A percentile compares a stretch with the other conserved stretches of the same genome.
Evolutionary conservation across 148 eudicot genomes (phyloP).

Genomic region (Heliamphora exappendiculata): DNA sequence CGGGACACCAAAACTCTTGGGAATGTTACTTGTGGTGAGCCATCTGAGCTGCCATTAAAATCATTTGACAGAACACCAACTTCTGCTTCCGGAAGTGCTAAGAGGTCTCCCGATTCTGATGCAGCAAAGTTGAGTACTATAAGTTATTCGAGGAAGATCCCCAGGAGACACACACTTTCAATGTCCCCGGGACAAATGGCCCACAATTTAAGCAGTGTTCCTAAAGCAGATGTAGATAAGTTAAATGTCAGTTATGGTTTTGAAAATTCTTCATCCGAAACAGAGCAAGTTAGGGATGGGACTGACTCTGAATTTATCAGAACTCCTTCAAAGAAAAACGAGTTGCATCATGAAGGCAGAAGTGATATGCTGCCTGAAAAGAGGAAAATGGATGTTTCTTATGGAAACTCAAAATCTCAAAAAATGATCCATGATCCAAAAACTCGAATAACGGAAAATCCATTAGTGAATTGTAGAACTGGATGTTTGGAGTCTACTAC

Average conservation of each 20-base stretch:
- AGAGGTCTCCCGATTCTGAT: slow-evolving; percentile 25
- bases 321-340: slow-evolving; percentile 16
- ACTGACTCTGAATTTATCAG: slow-evolving; percentile 10
- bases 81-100: slow-evolving; percentile 25
- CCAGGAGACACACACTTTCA: slow-evolving; percentile 23
- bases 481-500: slow-evolving; percentile 23
- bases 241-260: slow-evolving; percentile 18
- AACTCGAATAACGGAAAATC: slow-evolving; percentile 1
- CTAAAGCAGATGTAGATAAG: slow-evolving; percentile 9
- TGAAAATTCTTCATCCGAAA: slow-evolving; percentile 15
- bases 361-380: slow-evolving; percentile 24
- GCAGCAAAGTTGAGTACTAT: slow-evolving; percentile 20
- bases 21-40: slow-evolving; percentile 20
- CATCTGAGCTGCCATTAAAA: slow-evolving; percentile 8
- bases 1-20: slow-evolving; percentile 13
- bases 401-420: slow-evolving; percentile 30
- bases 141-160: slow-evolving; percentile 34
- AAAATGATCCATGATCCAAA: slow-evolving; percentile 17
- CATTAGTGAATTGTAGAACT: slow-evolving; percentile 17
- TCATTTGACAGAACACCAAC: slow-evolving; percentile 4
- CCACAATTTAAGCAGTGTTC: slow-evolving; percentile 16
- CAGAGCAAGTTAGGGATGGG: slow-evolving; percentile 17
- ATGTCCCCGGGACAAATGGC: slow-evolving; percentile 15
- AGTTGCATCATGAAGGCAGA: slow-evolving; percentile 11
- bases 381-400: slow-evolving; percentile 45